Percentiles rank a stretch among this genome's conserved stretches.
phyloP scores from a whole-genome alignment of 306 rosid genomes.

The Benincasa hispida region DNA sequence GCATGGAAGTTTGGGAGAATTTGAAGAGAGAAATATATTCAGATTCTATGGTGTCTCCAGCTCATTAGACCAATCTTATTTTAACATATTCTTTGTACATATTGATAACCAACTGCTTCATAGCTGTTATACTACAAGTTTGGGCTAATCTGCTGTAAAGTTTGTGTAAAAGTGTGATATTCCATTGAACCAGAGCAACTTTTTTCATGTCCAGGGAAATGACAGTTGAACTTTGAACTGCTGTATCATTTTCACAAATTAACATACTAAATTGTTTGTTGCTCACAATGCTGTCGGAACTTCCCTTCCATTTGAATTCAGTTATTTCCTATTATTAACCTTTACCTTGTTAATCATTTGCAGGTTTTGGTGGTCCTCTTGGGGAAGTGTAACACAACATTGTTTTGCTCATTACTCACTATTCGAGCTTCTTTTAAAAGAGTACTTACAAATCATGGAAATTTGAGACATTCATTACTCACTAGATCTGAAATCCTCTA shows the following conservation, averaged over 20 bases:
- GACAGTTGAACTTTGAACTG: not conserved
- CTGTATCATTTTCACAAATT: not conserved
- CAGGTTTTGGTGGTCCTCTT: not conserved
- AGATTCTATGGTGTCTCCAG: not conserved
- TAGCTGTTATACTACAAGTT: not conserved
- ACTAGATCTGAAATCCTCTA: too few relatives aligned
- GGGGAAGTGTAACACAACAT: not conserved
- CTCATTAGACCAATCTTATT: not conserved
- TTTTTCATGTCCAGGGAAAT: not conserved
- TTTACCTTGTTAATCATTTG: not conserved
- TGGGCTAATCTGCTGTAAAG: not conserved
- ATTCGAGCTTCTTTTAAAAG: not conserved
- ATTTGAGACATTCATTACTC: not conserved
- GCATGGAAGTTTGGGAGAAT: conserved; percentile 53
- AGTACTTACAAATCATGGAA: not conserved
- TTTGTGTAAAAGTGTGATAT: not conserved
- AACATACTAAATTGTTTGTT: not conserved
- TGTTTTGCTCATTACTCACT: not conserved
- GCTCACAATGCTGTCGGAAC: not conserved
- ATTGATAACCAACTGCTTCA: not conserved
- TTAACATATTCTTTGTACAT: not conserved
- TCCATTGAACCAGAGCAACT: not conserved
- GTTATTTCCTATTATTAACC: not conserved
- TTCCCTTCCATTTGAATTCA: not conserved
- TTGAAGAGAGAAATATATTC: conserved; percentile 28